Evolutionary conservation across 2,329 filamentous ascomycete genomes (phyloP), one percentile per base, ranked within the genome.

Genomic region (Botrytis deweyae): DNA sequence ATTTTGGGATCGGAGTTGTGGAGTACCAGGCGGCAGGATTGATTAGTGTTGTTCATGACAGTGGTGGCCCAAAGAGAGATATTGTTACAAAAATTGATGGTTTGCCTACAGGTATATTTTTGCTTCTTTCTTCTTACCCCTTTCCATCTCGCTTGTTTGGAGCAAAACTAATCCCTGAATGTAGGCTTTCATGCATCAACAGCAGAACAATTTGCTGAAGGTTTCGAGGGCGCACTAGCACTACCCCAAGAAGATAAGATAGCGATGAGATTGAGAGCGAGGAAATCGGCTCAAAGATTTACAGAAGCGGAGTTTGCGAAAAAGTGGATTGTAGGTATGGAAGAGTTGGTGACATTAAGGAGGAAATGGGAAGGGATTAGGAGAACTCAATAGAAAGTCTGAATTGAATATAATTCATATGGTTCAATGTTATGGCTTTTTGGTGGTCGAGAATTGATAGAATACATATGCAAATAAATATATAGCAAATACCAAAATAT

Each of bases 1-100:
- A 99, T 83, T 99, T 99, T 81, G 96, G 96, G 36, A 99, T 99
- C 74, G 96, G 96, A 1, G 95, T 98, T 25, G 96, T 99, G 59
- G 96, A 99, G 85, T 99, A 98, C 81, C 95, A 98, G 81, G 96
- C 96, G 6, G 96, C 96, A 0, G 96, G 96, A 1, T 85, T 99
- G 74, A 94, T 99, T 73, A 91, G 92, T 8, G 95, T 99, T 0
- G 96, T 98, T 14, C 96, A 99, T 80, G 87, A 98, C 82, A 96
- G 93, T 69, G 96, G 95, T 14, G 96, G 96, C 0, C 96, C 96
- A 2, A 97, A 96, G 83, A 84, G 94, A 76, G 96, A 99, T 81
- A 99, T 99, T 77, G 95, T 98, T 25, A 88, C 94, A 16, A 87
- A 92, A 18, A 85, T 96, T 52, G 91, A 96, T 76, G 94, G 93